Evolutionary conservation across 1,284 basidiomycete species (phyloP).

Genomic region (Polyporus tsugae): DNA sequence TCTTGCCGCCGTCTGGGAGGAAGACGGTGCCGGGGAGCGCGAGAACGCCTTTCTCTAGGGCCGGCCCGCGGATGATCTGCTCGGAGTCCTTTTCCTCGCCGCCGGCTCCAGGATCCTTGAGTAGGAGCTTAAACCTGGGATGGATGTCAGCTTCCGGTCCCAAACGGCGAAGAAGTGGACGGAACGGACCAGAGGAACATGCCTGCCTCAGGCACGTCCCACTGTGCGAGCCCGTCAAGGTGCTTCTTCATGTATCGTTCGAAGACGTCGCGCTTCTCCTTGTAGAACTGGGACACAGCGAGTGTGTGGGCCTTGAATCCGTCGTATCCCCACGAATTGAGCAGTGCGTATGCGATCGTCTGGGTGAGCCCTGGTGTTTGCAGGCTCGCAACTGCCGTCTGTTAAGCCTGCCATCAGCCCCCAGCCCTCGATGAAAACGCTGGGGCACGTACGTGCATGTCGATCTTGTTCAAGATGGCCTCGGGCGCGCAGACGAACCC

Average conservation of each 20-base stretch:
- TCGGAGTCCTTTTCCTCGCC: conserved; percentile 74
- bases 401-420: conserved; percentile 11
- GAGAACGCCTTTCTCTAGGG: conserved; percentile 86
- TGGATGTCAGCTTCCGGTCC: neutral
- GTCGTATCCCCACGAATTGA: conserved; percentile 82
- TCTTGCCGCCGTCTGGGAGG: conserved; percentile 74
- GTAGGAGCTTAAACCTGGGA: conserved; percentile 74
- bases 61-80: conserved; percentile 78
- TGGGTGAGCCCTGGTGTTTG: conserved; percentile 86
- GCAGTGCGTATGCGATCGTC: conserved; percentile 74
- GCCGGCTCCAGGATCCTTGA: conserved; percentile 42
- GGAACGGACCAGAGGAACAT: conserved; percentile 86
- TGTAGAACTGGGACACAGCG: conserved; percentile 83
- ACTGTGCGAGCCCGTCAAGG: conserved; percentile 81
- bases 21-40: conserved; percentile 88
- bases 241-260: conserved; percentile 80
- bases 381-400: conserved; percentile 80
- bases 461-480: conserved; percentile 77
- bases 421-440: conserved; percentile 10
- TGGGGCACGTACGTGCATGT: conserved; percentile 64
- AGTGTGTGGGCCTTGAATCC: conserved; percentile 82
- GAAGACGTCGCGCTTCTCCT: conserved; percentile 82
- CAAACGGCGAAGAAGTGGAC: neutral
- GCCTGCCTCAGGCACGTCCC: conserved; percentile 88
- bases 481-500: conserved; percentile 88